Percentiles rank a stretch among this genome's conserved stretches.
Evolutionary conservation across 2,329 filamentous ascomycete genomes (phyloP).

Genomic region (Botrytis fragariae): DNA sequence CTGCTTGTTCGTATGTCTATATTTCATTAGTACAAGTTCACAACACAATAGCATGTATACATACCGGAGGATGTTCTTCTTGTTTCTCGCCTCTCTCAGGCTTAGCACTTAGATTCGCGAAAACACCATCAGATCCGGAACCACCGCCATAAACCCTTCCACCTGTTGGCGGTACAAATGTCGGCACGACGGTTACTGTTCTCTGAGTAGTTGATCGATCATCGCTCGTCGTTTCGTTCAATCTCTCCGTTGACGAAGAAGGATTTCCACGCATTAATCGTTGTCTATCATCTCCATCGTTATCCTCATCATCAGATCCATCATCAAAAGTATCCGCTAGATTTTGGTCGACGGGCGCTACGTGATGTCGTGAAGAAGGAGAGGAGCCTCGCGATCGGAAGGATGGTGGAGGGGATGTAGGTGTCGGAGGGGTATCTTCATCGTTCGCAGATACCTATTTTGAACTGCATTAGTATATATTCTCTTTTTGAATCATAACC

Average conservation of each 20-base stretch:
- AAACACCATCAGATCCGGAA: conserved; percentile 88
- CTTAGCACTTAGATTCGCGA: conserved; percentile 90
- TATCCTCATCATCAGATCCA: conserved; percentile 69
- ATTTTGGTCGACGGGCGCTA: conserved; percentile 63
- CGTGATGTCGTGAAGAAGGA: conserved; percentile 47
- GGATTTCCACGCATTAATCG: conserved; percentile 71
- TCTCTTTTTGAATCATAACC: conserved; percentile 17
- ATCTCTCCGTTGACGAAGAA: conserved; percentile 34
- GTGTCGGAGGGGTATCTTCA: conserved; percentile 45
- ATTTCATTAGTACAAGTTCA: conserved; percentile 21
- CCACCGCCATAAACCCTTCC: conserved; percentile 66
- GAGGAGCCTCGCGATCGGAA: conserved; percentile 85
- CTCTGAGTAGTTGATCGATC: conserved; percentile 31
- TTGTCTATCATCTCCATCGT: conserved; percentile 78
- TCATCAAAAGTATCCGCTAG: conserved; percentile 89
- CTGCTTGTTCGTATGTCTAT: conserved; percentile 96
- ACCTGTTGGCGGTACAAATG: conserved; percentile 31
- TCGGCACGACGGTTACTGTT: conserved; percentile 33
- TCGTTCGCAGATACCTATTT: conserved; percentile 57
- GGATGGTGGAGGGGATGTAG: conserved; percentile 67
- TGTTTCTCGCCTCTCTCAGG: conserved; percentile 75
- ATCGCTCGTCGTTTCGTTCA: conserved; percentile 25
- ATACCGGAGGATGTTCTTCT: conserved; percentile 89
- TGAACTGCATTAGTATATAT: conserved; percentile 30
- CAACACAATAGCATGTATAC: conserved; percentile 41